Evolutionary conservation across 2,329 filamentous ascomycete genomes (phyloP).

Genomic region (Fonsecaea monophora): DNA sequence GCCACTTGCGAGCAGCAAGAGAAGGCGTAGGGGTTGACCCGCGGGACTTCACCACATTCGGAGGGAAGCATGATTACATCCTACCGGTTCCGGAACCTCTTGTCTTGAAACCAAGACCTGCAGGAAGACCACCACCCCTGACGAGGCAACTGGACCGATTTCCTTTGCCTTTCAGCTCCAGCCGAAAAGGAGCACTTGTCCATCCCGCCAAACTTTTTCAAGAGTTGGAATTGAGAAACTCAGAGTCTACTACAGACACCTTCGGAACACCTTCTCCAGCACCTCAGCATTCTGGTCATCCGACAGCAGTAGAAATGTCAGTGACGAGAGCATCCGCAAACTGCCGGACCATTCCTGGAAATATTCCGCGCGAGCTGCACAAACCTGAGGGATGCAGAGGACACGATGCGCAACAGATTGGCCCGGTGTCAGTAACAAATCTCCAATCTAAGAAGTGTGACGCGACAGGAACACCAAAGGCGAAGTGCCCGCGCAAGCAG

Average conservation of each 20-base stretch:
- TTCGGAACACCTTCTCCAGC: slow-evolving; percentile 28
- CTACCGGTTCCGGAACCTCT: slow-evolving; percentile 38
- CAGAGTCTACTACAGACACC: slow-evolving; percentile 13
- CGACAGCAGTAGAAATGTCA: not conserved
- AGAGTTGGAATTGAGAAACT: slow-evolving; percentile 25
- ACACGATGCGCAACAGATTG: not conserved
- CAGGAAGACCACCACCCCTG: slow-evolving; percentile 36
- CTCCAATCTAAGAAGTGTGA: not conserved
- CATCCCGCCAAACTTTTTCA: slow-evolving; percentile 36
- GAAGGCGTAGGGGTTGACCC: slow-evolving; percentile 10
- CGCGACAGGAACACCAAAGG: not conserved
- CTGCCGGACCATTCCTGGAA: not conserved
- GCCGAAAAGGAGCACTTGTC: slow-evolving; percentile 24
- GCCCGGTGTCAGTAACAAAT: not conserved
- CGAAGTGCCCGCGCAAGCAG: slow-evolving; percentile 7
- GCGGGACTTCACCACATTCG: slow-evolving; percentile 19
- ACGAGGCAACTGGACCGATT: slow-evolving; percentile 36
- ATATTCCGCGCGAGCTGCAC: not conserved
- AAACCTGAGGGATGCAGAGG: not conserved
- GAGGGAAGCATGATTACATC: slow-evolving; percentile 33
- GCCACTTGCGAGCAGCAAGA: slow-evolving; percentile 1
- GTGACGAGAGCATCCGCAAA: not conserved
- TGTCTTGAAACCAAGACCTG: slow-evolving; percentile 35
- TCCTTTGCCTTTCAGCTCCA: slow-evolving; percentile 24
- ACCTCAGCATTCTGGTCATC: not conserved